These are phyloP conservation scores for Salvia rosmarinus DNA, from an alignment of 257 asterid genomes.

Conservation along the genomic window DNA sequence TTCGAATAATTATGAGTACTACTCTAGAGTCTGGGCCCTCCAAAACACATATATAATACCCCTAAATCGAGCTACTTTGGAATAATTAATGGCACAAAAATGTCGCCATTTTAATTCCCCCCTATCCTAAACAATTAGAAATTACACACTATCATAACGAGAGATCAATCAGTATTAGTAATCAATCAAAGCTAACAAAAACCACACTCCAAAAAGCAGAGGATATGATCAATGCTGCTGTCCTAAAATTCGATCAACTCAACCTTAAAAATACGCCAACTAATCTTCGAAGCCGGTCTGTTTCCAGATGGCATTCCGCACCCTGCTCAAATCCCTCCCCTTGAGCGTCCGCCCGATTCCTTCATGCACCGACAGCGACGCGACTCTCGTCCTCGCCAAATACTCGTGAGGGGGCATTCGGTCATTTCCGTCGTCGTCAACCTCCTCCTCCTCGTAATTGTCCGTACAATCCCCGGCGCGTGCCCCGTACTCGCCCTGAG, in stretches of 20 bases:
- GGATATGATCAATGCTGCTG: conserved; percentile 20
- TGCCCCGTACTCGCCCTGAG: conserved; percentile 55
- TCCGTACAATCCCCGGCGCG: conserved; percentile 35
- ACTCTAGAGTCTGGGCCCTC: neutral
- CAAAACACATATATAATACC: neutral
- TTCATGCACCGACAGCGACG: conserved; percentile 85
- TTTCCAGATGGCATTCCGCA: conserved; percentile 91
- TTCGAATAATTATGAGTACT: neutral
- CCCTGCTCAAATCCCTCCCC: conserved; percentile 90
- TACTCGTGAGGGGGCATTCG: conserved; percentile 88
- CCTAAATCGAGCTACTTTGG: neutral
- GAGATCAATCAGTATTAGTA: neutral
- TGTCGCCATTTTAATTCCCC: neutral
- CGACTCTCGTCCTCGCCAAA: conserved; percentile 68
- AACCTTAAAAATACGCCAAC: neutral
- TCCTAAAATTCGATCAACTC: neutral
- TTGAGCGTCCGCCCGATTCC: conserved; percentile 83
- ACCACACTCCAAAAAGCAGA: conserved; percentile 38
- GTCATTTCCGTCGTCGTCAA: conserved; percentile 37
- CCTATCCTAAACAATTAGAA: conserved; percentile 31
- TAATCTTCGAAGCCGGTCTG: conserved; percentile 79
- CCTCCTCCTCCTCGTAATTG: conserved; percentile 37
- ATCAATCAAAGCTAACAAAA: conserved; percentile 36
- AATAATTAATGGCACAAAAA: conserved; percentile 30
- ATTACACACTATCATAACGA: conserved; percentile 25